Evolutionary conservation across 192 early-diverging fungal genomes (phyloP).

Genomic region (Coemansia sp.): DNA sequence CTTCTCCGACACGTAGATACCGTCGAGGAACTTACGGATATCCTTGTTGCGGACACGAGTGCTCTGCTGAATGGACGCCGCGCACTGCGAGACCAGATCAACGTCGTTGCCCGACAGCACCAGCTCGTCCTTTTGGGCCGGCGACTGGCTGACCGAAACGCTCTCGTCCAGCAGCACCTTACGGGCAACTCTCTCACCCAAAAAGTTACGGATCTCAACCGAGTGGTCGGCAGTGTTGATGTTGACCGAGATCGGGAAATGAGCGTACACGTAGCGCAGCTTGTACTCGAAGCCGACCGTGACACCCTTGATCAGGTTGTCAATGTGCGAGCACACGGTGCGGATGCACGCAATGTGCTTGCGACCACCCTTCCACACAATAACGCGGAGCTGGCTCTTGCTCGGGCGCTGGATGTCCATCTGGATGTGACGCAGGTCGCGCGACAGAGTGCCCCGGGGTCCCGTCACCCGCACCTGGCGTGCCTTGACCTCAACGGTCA

Average conservation of each 20-base stretch:
- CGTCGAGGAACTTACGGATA: conserved; percentile 99
- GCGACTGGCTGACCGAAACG: conserved; percentile 75
- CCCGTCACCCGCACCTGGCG: conserved; percentile 86
- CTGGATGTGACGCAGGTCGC: conserved; percentile 92
- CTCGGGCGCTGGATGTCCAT: conserved; percentile 78
- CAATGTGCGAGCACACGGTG: conserved; percentile 91
- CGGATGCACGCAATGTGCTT: conserved; percentile 99
- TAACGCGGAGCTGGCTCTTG: conserved; percentile 74
- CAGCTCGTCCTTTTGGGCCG: conserved; percentile 92
- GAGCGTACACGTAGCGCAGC: conserved; percentile 98
- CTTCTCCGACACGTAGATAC: conserved; percentile 95
- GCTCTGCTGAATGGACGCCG: conserved; percentile 95
- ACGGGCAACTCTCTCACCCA: conserved; percentile 93
- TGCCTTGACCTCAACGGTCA: conserved; percentile 84
- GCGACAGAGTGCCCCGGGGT: conserved; percentile 83
- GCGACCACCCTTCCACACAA: conserved; percentile 92
- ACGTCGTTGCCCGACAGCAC: conserved; percentile 91
- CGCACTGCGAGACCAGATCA: conserved; percentile 91
- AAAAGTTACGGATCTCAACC: conserved; percentile 98
- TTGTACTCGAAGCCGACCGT: conserved; percentile 99
- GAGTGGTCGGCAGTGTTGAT: conserved; percentile 70
- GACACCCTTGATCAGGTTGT: conserved; percentile 97
- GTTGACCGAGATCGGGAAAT: conserved; percentile 99
- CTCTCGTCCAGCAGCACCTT: conserved; percentile 83
- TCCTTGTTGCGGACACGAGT: conserved; percentile 96